Conservation (phyloP, 2,329 filamentous ascomycete genomes). For the Aspergillus awamori region DNA sequence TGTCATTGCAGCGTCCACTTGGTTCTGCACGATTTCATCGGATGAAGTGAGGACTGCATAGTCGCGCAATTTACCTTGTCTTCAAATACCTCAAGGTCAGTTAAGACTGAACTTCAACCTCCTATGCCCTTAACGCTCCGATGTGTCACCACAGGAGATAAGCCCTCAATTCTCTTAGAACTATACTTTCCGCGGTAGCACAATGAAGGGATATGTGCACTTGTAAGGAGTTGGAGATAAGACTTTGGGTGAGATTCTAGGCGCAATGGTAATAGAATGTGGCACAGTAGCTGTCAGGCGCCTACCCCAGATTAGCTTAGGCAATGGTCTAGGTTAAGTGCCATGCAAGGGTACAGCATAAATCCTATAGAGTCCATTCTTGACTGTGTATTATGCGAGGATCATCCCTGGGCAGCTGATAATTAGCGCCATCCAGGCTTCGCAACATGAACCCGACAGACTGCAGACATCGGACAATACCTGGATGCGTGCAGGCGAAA, state of each 20-base stretch:
- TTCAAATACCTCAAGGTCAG: neutral
- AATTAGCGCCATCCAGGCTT: neutral
- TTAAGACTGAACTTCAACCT: neutral
- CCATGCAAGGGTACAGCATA: conserved; percentile 3
- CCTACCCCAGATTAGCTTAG: conserved; percentile 10
- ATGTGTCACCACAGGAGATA: neutral
- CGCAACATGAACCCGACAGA: neutral
- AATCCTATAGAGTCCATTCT: neutral
- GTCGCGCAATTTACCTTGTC: neutral
- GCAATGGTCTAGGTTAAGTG: neutral
- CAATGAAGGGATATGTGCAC: conserved; percentile 7
- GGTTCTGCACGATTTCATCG: neutral
- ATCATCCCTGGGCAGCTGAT: conserved; percentile 1
- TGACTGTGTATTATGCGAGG: conserved; percentile 3
- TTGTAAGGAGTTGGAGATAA: neutral
- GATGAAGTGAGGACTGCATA: neutral
- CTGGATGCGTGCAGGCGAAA: neutral
- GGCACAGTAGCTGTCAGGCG: conserved; percentile 6
- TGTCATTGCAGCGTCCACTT: conserved; percentile 4
- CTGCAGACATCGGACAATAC: neutral
- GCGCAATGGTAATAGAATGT: neutral
- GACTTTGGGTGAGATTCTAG: neutral
- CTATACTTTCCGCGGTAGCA: neutral
- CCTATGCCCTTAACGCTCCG: neutral
- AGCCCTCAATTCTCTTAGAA: neutral